phyloP scores from a whole-genome alignment of 164 flowering plant genomes.

The Dillenia suffruticosa region DNA sequence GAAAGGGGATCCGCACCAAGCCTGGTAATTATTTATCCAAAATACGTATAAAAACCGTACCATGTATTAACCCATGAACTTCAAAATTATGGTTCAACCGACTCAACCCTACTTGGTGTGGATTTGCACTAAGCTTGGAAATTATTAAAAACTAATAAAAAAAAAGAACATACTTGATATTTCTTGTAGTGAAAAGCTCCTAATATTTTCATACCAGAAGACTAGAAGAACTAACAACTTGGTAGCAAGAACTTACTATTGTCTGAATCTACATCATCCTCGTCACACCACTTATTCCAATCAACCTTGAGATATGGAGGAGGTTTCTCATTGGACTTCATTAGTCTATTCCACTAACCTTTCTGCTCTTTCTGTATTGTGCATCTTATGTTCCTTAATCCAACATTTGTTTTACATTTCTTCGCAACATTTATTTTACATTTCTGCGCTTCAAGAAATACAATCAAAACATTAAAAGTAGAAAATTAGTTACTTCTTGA shows the following conservation, averaged over 20 bases:
- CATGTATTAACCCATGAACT: too few relatives aligned
- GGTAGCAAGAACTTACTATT: constrained; percentile 38
- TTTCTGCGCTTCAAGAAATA: constrained; percentile 37
- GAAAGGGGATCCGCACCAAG: too few relatives aligned
- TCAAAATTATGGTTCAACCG: too few relatives aligned
- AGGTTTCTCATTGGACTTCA: constrained; percentile 77
- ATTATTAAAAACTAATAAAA: background rate
- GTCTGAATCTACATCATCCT: constrained; percentile 70
- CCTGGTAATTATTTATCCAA: too few relatives aligned
- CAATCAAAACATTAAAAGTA: background rate
- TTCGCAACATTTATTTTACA: constrained; percentile 57
- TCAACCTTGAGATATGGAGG: constrained; percentile 90
- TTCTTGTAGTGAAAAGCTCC: background rate
- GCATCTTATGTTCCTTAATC: constrained; percentile 70
- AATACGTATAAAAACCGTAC: too few relatives aligned
- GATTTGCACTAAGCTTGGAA: too few relatives aligned
- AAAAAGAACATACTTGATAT: background rate
- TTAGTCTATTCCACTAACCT: constrained; percentile 82
- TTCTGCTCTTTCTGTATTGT: constrained; percentile 64
- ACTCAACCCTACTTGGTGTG: too few relatives aligned
- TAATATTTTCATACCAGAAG: background rate
- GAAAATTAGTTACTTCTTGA: background rate
- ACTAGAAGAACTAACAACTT: background rate
- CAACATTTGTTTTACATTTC: constrained; percentile 65
- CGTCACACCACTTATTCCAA: constrained; percentile 97